Conservation (phyloP, 768 basidiomycete species). For the Boletales sp. region DNA sequence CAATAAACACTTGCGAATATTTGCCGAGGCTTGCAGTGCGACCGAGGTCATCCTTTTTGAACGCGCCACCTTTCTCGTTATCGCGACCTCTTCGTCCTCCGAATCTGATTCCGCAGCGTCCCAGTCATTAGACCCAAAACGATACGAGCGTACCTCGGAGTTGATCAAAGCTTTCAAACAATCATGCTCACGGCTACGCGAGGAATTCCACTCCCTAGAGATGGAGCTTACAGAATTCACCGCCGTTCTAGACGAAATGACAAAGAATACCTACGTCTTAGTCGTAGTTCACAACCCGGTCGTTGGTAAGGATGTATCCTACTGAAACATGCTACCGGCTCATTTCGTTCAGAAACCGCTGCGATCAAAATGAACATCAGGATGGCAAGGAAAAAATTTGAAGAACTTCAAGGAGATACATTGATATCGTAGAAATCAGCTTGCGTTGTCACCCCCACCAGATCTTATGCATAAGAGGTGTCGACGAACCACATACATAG, state of each 20-base stretch:
- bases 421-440: constrained; percentile 28
- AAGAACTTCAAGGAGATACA: constrained; percentile 80
- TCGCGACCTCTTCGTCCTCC: constrained; percentile 65
- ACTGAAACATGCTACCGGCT: background rate
- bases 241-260: constrained; percentile 89
- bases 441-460: background rate
- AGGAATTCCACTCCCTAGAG: constrained; percentile 84
- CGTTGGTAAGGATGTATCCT: constrained; percentile 53
- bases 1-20: constrained; percentile 79
- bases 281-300: constrained; percentile 86
- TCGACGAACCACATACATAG: too few species aligned
- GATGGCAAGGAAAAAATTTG: constrained; percentile 83
- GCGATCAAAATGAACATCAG: constrained; percentile 86
- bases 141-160: constrained; percentile 87
- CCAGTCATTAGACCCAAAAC: constrained; percentile 58
- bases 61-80: constrained; percentile 95
- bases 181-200: constrained; percentile 79
- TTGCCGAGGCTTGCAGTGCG: constrained; percentile 84
- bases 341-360: constrained; percentile 63
- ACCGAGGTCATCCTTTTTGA: constrained; percentile 96
- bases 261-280: constrained; percentile 89
- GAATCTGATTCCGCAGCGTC: constrained; percentile 32
- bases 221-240: constrained; percentile 85
- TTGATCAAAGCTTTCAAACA: constrained; percentile 95
- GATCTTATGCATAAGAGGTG: too few species aligned